phyloP scores from a whole-genome alignment of 2,329 filamentous ascomycete genomes.

The Talaromyces piceae region DNA sequence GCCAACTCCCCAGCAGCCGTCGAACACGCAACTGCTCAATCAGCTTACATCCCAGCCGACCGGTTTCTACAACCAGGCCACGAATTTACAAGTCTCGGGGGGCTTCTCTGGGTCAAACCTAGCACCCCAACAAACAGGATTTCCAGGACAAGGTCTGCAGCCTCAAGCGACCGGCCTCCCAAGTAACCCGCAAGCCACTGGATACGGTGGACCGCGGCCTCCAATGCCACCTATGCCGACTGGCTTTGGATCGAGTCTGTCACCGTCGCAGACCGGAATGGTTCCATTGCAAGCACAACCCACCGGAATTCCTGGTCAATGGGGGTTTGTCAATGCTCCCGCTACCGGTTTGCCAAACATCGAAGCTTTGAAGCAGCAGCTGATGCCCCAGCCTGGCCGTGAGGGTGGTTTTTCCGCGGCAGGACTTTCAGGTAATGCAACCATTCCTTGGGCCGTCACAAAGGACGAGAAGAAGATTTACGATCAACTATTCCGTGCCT shows the following conservation, averaged over 20 bases:
- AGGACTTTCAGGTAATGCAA: conserved; percentile 85
- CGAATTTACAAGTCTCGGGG: conserved; percentile 55
- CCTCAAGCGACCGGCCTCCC: conserved; percentile 64
- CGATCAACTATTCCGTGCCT: conserved; percentile 87
- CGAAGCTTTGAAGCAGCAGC: conserved; percentile 79
- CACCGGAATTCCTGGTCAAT: conserved; percentile 86
- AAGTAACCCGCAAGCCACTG: conserved; percentile 64
- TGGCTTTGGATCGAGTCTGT: conserved; percentile 55
- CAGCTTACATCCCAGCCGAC: conserved; percentile 49
- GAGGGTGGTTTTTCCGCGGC: conserved; percentile 79
- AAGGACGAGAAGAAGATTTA: conserved; percentile 98
- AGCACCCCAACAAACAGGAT: conserved; percentile 35
- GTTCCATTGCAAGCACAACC: conserved; percentile 78
- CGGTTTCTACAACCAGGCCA: conserved; percentile 54
- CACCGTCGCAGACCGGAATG: conserved; percentile 60
- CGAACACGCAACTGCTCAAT: conserved; percentile 56
- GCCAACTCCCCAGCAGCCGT: conserved; percentile 63
- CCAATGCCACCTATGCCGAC: conserved; percentile 81
- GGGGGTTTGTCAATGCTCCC: conserved; percentile 96
- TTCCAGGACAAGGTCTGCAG: conserved; percentile 47
- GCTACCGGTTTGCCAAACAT: conserved; percentile 87
- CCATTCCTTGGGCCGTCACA: conserved; percentile 96
- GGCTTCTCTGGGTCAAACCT: conserved; percentile 34
- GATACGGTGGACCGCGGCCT: conserved; percentile 71
- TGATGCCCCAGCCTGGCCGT: conserved; percentile 95